Conservation (phyloP, 148 eudicot genomes). For the Fagopyrum esculentum region DNA sequence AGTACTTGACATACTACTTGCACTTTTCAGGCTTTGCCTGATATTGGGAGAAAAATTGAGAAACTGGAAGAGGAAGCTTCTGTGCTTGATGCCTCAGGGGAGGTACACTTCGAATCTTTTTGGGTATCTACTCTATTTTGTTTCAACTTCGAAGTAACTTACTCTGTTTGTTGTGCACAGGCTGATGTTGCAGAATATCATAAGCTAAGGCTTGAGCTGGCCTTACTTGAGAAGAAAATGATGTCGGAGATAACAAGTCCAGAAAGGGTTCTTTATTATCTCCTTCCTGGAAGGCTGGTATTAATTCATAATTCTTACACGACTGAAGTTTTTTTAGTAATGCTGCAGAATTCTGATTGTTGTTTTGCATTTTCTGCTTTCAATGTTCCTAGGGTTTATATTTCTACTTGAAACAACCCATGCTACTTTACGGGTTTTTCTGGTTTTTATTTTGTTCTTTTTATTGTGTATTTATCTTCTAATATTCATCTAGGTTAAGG, state of each 20-base stretch:
- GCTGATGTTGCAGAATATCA: constrained; percentile 85
- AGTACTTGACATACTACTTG: background rate
- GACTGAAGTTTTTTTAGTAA: background rate
- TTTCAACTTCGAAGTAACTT: background rate
- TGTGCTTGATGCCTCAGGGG: constrained; percentile 86
- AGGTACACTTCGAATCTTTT: constrained; percentile 35
- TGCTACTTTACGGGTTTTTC: background rate
- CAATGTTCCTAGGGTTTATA: background rate
- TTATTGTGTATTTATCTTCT: background rate
- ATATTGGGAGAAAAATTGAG: constrained; percentile 67
- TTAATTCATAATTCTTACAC: constrained; percentile 11
- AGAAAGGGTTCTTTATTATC: constrained; percentile 80
- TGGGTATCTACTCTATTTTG: constrained; percentile 1
- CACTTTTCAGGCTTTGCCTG: constrained; percentile 74
- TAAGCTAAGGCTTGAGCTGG: constrained; percentile 70
- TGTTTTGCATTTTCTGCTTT: background rate
- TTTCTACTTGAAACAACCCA: background rate
- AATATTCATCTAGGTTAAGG: constrained; percentile 49
- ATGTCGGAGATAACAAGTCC: constrained; percentile 94
- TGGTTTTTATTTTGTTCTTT: background rate
- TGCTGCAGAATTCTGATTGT: constrained; percentile 2
- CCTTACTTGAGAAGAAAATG: constrained; percentile 75
- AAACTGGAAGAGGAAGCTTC: constrained; percentile 87
- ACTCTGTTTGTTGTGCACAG: constrained; percentile 29
- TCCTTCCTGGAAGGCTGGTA: constrained; percentile 95